Evolutionary conservation across 768 basidiomycete genomes (phyloP).

Genomic region (Russula compacta): DNA sequence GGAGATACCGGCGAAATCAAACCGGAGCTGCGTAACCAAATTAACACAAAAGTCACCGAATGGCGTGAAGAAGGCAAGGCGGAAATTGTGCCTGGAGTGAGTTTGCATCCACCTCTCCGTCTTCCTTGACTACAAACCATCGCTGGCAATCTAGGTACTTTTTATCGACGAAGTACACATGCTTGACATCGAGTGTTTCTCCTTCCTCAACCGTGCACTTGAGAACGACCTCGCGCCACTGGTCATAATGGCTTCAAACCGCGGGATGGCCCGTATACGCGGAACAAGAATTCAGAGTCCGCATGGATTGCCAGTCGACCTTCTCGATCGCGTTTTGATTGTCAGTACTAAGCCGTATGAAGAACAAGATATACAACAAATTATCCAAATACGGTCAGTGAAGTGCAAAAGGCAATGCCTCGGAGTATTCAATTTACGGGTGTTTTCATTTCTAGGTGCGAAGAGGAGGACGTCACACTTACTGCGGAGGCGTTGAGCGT

Average conservation of each 20-base stretch:
- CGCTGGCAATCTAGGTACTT: conserved; percentile 53
- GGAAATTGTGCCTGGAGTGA: conserved; percentile 90
- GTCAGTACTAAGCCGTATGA: conserved; percentile 86
- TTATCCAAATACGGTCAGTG: conserved; percentile 81
- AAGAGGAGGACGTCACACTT: conserved; percentile 92
- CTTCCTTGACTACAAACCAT: background rate
- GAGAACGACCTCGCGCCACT: conserved; percentile 90
- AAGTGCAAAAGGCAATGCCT: background rate
- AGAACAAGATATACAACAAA: conserved; percentile 79
- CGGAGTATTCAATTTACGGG: background rate
- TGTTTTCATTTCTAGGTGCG: conserved; percentile 43
- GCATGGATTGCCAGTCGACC: conserved; percentile 89
- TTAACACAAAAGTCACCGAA: conserved; percentile 92
- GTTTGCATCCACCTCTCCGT: conserved; percentile 24
- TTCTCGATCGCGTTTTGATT: conserved; percentile 92
- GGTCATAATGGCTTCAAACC: conserved; percentile 97
- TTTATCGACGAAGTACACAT: conserved; percentile 99
- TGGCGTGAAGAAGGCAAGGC: conserved; percentile 99
- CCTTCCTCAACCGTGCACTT: conserved; percentile 92
- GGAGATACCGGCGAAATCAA: conserved; percentile 99
- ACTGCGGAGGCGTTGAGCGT: conserved; percentile 62
- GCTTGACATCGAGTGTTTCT: conserved; percentile 99
- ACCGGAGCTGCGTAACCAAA: conserved; percentile 91
- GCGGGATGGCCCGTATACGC: conserved; percentile 89
- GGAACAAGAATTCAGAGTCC: conserved; percentile 93